A percentile compares a stretch with the other conserved stretches of the same genome.
Evolutionary conservation across 2,329 filamentous ascomycete species (phyloP).

Genomic region (Xylariales sp.): DNA sequence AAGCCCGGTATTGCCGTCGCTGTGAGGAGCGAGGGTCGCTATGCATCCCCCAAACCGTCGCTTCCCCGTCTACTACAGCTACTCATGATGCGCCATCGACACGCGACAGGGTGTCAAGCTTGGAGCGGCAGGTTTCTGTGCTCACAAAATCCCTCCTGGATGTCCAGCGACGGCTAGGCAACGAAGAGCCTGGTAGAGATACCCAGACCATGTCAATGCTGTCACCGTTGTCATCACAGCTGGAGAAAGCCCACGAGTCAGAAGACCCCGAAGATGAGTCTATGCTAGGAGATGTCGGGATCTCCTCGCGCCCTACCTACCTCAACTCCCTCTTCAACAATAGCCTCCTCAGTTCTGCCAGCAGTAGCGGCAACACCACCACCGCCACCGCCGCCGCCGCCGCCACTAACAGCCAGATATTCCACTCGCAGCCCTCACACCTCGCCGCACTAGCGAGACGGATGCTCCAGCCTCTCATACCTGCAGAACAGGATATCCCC

Average conservation of each 20-base stretch:
- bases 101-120: background rate
- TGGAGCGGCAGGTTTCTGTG: background rate
- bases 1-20: background rate
- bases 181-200: no score
- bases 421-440: background rate
- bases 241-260: background rate
- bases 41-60: background rate
- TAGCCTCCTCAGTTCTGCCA: background rate
- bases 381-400: no score
- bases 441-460: background rate
- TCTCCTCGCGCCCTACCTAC: background rate
- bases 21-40: background rate
- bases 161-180: no score
- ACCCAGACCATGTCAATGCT: no score
- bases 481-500: background rate
- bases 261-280: background rate
- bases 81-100: background rate
- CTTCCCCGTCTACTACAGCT: background rate
- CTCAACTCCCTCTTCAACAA: constrained; percentile 3
- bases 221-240: background rate
- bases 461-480: background rate
- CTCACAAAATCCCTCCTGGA: background rate
- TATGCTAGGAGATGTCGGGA: background rate
- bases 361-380: no score
- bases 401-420: background rate